phyloP scores from a whole-genome alignment of 345 rosid species.

The Cardamine occulta region DNA sequence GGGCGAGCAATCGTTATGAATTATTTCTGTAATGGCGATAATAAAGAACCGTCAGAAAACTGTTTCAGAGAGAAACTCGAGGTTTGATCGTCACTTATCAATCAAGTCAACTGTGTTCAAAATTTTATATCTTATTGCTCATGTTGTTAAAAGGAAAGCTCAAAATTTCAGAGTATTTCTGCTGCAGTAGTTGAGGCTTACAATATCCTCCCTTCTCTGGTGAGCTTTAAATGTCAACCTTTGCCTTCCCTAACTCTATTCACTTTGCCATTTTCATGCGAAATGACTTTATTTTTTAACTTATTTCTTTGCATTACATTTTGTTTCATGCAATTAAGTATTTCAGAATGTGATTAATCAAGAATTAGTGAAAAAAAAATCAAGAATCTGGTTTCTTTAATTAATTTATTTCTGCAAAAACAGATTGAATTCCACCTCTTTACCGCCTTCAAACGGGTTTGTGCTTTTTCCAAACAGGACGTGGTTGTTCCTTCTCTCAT shows the following conservation, averaged over 20 bases:
- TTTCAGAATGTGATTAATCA: background rate
- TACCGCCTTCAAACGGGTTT: constrained; percentile 8
- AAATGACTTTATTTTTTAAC: background rate
- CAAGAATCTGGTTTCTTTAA: background rate
- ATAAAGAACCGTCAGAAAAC: constrained; percentile 48
- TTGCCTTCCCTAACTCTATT: background rate
- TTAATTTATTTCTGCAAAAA: background rate
- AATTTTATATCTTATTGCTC: background rate
- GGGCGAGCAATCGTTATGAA: constrained; percentile 82
- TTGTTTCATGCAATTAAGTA: background rate
- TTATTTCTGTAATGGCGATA: constrained; percentile 45
- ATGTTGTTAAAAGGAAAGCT: background rate
- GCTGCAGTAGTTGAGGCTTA: constrained; percentile 78
- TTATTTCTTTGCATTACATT: background rate
- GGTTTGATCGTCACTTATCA: constrained; percentile 48
- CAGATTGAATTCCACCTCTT: background rate
- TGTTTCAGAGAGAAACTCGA: constrained; percentile 65
- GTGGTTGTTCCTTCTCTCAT: constrained; percentile 71
- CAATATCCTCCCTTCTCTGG: constrained; percentile 80
- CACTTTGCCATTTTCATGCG: background rate
- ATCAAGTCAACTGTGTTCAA: background rate
- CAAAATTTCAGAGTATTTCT: constrained; percentile 59
- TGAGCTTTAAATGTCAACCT: constrained; percentile 44
- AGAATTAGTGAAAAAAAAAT: background rate
- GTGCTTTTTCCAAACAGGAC: constrained; percentile 55